Conservation (phyloP, 2,329 filamentous ascomycete species). For the Claviceps pazoutovae region DNA sequence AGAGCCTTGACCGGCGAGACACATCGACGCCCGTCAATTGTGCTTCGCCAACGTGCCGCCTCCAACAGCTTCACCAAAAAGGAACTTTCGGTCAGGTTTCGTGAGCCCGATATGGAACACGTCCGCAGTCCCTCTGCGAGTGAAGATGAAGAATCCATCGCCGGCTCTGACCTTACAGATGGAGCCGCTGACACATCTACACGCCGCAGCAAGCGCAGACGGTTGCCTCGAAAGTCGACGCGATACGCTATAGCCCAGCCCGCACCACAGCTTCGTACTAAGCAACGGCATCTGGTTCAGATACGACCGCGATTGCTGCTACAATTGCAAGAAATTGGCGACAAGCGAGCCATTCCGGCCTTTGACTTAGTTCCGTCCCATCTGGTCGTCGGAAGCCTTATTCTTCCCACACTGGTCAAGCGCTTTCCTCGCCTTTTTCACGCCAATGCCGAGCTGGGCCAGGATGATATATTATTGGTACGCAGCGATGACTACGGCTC, state of each 20-base stretch:
- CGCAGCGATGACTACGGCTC: constrained; percentile 52
- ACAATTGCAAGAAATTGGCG: constrained; percentile 54
- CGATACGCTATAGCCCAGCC: constrained; percentile 56
- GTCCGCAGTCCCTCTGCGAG: constrained; percentile 20
- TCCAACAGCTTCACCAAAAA: constrained; percentile 26
- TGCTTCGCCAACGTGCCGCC: constrained; percentile 16
- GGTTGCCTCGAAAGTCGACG: constrained; percentile 40
- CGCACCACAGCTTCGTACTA: constrained; percentile 40
- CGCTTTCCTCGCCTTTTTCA: constrained; percentile 51
- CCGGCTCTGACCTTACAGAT: constrained; percentile 32
- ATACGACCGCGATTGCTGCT: constrained; percentile 55
- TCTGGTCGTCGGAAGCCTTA: constrained; percentile 39
- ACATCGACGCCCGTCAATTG: not conserved
- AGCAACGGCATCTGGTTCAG: constrained; percentile 52
- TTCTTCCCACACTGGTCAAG: constrained; percentile 44
- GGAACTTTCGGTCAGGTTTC: constrained; percentile 34
- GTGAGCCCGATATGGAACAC: constrained; percentile 20
- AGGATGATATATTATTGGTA: constrained; percentile 57
- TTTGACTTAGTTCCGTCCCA: constrained; percentile 62
- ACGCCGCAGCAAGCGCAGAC: constrained; percentile 27
- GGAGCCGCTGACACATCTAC: constrained; percentile 27
- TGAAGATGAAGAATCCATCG: constrained; percentile 33
- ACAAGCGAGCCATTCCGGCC: constrained; percentile 49
- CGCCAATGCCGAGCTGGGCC: constrained; percentile 47
- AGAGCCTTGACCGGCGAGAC: constrained; percentile 3